Evolutionary conservation across 306 rosid species (phyloP), one percentile per base, ranked within the genome.

Genomic region (Vicia sativa): DNA sequence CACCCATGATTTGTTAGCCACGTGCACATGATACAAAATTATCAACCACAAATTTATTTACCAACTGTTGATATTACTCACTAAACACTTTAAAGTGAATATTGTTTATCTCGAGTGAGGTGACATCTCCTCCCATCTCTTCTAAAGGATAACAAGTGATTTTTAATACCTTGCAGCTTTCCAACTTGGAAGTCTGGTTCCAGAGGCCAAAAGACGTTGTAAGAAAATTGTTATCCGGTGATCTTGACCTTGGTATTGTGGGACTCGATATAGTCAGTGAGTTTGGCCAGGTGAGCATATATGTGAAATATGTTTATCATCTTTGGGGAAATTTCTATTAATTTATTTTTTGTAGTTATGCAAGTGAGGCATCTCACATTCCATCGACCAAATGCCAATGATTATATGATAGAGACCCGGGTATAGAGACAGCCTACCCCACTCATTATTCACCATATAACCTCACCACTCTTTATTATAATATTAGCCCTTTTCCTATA

Each of bases 141-240:
- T 34, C 38, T 34, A 34, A 34, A 34, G 38, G 38, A 34, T 3
- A 18, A 49, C 11, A 1, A 41, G 50, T 42, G 42, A 6, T 2
- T 63, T 39, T 63, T 41, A 39, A 62, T 14, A 5, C 65, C 5
- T 49, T 84, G 84, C 79, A 95, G 99, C 74, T 95, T 7, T 74
- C 97, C 8, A 77, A 84, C 65, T 53, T 88, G 78, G 92, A 90
- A 81, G 96, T 95, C 56, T 95, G 99, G 99, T 87, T 82, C 59
- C 97, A 95, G 56, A 77, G 99, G 70, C 99, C 99, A 0, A 90
- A 88, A 72, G 97, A 95, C 53, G 85, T 95, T 37, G 92, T 90
- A 4, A 76, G 95, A 71, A 90, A 90, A 67, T 73, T 95, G 78
- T 74, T 87, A 64, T 85, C 97, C 0, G 99, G 97, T 25, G 96